phyloP scores from a whole-genome alignment of 2,329 filamentous ascomycete genomes.

The Epichloe uncinata region DNA sequence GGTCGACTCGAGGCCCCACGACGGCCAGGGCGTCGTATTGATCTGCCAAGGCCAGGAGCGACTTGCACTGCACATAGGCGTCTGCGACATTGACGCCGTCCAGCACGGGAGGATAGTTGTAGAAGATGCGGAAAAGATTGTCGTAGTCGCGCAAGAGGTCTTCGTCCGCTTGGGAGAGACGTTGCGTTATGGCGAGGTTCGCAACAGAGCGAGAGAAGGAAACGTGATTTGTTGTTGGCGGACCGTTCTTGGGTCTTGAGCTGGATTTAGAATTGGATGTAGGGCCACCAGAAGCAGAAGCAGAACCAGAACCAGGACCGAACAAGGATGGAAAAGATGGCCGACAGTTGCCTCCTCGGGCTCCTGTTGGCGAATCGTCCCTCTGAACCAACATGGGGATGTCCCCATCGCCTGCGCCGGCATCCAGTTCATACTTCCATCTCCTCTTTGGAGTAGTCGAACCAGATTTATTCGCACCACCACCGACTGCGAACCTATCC shows the following conservation, averaged over 20 bases:
- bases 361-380: slow-evolving; percentile 29
- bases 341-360: slow-evolving; percentile 5
- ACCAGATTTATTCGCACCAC: not conserved
- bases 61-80: slow-evolving; percentile 89
- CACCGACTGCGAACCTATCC: slow-evolving; percentile 1
- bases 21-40: slow-evolving; percentile 86
- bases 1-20: slow-evolving; percentile 79
- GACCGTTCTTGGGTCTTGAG: slow-evolving; percentile 18
- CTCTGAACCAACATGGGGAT: slow-evolving; percentile 81
- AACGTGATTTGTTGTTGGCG: slow-evolving; percentile 30
- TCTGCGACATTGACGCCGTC: slow-evolving; percentile 82
- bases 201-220: slow-evolving; percentile 77
- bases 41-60: slow-evolving; percentile 76
- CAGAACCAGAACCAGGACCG: too few species aligned
- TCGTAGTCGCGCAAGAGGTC: slow-evolving; percentile 86
- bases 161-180: slow-evolving; percentile 46
- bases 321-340: slow-evolving; percentile 18
- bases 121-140: slow-evolving; percentile 90
- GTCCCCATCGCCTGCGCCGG: slow-evolving; percentile 57
- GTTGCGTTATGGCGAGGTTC: slow-evolving; percentile 46
- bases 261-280: slow-evolving; percentile 36
- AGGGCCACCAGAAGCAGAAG: slow-evolving; percentile 22
- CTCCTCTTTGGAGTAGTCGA: slow-evolving; percentile 28
- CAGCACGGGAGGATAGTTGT: slow-evolving; percentile 75
- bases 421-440: slow-evolving; percentile 85